Base-by-base conservation (phyloP, 192 early-diverging fungal species). In the Linnemannia hyalina region DNA sequence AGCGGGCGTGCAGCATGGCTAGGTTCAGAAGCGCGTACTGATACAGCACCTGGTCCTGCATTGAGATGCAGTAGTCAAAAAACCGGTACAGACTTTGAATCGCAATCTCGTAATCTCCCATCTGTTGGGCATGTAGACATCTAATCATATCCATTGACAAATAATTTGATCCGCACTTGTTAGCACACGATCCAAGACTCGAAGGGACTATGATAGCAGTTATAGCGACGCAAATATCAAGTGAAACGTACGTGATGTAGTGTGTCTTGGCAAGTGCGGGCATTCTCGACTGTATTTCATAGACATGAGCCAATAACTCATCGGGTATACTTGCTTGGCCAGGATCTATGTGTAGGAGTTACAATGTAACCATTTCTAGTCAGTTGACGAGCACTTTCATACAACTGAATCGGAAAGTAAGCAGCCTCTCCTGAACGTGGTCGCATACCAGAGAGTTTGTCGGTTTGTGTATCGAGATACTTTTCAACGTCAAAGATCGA, bases 1-100 rank as follows among this genome's bases (percentile, higher is more conserved):
- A 91, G 41, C 81, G 88, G 13, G 85, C 78, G 26, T 91, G 88
- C 4, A 91, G 70, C 29, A 90, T 85, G 15, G 88, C 90, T 5
- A 89, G 60, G 54, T 89, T 89, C 68, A 91, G 70, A 32, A 89
- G 69, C 3, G 88, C 89, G 77, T 91, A 88, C 26, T 89, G 90
- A 60, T 89, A 90, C 20, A 87, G 80, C 38, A 68, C 76, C 16
- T 69, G 77, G 41, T 81, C 87, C 44, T 82, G 77, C 22, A 74
- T 68, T 13, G 69, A 68, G 47, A 90, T 80, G 29, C 83, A 83
- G 49, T 88, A 88, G 44, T 90, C 89, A 73, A 88, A 90, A 63
- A 88, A 90, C 35, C 80, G 69, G 63, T 90, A 81, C 7, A 90
- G 68, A 77, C 81, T 87, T 18, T 82, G 80, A 68, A 88, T 69